Evolutionary conservation across 1,284 basidiomycete species (phyloP).

Genomic region (Apiotrichum laibachii): DNA sequence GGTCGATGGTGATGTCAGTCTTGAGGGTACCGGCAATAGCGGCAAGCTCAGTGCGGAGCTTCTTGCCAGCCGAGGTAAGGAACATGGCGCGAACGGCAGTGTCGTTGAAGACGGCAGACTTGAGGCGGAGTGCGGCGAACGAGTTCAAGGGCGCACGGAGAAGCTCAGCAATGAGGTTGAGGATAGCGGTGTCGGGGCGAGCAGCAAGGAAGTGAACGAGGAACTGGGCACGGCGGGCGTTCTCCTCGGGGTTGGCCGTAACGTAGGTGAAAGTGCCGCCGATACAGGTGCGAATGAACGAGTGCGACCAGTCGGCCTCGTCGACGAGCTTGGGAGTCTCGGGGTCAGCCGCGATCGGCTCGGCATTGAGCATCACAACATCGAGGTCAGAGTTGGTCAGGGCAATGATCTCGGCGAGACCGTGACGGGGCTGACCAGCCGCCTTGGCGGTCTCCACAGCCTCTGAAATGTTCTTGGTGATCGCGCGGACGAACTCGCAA

Average conservation of each 20-base stretch:
- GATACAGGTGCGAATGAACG: conserved; percentile 15
- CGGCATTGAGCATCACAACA: conserved; percentile 15
- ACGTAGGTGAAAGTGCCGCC: conserved; percentile 6
- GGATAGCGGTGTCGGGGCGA: background rate
- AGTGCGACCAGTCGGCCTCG: conserved; percentile 18
- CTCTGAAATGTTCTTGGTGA: conserved; percentile 26
- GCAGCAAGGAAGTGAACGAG: conserved; percentile 22
- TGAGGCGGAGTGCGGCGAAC: conserved; percentile 10
- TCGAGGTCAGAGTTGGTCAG: conserved; percentile 63
- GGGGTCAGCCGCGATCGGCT: conserved; percentile 3
- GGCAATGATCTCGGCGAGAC: conserved; percentile 54
- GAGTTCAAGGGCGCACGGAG: background rate
- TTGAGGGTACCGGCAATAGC: conserved; percentile 4
- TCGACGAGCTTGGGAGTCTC: conserved; percentile 19
- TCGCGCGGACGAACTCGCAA: conserved; percentile 37
- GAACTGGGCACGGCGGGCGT: conserved; percentile 23
- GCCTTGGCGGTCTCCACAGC: conserved; percentile 32
- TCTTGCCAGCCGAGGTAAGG: conserved; percentile 14
- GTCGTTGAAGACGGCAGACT: conserved; percentile 23
- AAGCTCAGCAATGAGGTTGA: conserved; percentile 2
- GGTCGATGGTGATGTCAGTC: conserved; percentile 14
- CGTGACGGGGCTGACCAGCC: conserved; percentile 45
- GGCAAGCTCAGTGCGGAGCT: conserved; percentile 2
- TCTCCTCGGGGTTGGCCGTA: conserved; percentile 9
- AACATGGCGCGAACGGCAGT: conserved; percentile 15